Conservation (phyloP, 768 basidiomycete species). For the Cyathus striatus region DNA sequence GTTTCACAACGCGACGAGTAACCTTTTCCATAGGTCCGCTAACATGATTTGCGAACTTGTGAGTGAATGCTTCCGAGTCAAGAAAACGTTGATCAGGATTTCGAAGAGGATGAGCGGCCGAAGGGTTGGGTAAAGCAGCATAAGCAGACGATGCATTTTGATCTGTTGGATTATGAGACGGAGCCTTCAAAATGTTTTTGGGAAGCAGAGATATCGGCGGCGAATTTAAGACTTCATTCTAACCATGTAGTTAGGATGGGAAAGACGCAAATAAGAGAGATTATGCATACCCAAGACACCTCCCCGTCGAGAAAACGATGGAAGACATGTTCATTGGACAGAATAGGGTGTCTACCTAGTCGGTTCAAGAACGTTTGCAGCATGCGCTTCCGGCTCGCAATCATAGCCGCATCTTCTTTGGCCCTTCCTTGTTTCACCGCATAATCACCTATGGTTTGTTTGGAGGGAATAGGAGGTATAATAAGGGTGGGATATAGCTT, state of each 20-base stretch:
- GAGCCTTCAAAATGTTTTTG: constrained; percentile 94
- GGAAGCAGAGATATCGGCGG: constrained; percentile 88
- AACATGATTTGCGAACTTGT: constrained; percentile 91
- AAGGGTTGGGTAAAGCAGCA: constrained; percentile 83
- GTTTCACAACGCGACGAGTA: constrained; percentile 83
- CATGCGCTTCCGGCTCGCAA: constrained; percentile 89
- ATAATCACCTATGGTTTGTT: constrained; percentile 94
- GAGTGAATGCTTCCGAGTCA: constrained; percentile 94
- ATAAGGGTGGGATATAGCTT: constrained; percentile 95
- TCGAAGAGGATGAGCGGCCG: constrained; percentile 82
- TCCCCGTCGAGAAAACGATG: constrained; percentile 95
- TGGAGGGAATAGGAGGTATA: constrained; percentile 95
- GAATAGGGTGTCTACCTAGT: constrained; percentile 84
- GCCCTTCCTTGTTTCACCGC: constrained; percentile 96
- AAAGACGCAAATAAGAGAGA: neutral
- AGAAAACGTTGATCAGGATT: constrained; percentile 93
- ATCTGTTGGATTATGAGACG: constrained; percentile 92
- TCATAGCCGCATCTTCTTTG: constrained; percentile 91
- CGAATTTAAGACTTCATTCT: constrained; percentile 92
- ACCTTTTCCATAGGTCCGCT: constrained; percentile 95
- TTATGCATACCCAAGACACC: constrained; percentile 80
- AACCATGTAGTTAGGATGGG: constrained; percentile 1
- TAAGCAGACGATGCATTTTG: constrained; percentile 69
- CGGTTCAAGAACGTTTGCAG: constrained; percentile 94
- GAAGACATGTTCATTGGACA: constrained; percentile 94